Evolutionary conservation across 306 rosid species (phyloP).

Genomic region (Cotoneaster glaucophyllus): DNA sequence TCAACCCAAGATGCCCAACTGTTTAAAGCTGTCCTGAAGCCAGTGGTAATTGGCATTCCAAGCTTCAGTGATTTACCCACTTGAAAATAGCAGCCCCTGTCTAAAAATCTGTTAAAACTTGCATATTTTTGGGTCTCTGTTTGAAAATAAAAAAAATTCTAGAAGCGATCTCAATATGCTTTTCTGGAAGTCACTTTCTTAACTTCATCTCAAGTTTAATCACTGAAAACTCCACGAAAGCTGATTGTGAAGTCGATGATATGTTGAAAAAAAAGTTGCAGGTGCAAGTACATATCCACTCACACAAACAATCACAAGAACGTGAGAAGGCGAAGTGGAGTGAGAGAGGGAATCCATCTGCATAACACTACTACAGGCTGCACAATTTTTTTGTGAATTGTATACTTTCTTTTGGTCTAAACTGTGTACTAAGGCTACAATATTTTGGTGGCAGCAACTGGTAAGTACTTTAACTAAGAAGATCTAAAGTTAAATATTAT

Average conservation of each 20-base stretch:
- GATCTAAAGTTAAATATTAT: background rate
- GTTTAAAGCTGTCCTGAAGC: constrained; percentile 55
- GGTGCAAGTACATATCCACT: background rate
- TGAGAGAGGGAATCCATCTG: background rate
- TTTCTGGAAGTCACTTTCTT: background rate
- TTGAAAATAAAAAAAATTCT: background rate
- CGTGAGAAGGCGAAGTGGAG: background rate
- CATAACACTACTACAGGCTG: background rate
- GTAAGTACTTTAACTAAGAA: background rate
- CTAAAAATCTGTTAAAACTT: constrained; percentile 24
- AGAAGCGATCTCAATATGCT: constrained; percentile 19
- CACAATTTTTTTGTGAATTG: background rate
- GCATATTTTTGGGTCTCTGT: background rate
- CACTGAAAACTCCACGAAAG: background rate
- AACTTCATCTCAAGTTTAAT: background rate
- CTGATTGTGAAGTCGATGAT: background rate
- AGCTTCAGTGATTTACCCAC: constrained; percentile 71
- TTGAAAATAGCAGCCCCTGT: constrained; percentile 98
- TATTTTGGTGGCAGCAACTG: no score
- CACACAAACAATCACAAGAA: background rate
- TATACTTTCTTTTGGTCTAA: background rate
- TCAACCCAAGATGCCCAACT: constrained; percentile 93
- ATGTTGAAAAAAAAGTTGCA: background rate
- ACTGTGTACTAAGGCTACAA: background rate
- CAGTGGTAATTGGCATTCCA: constrained; percentile 77